Conservation (phyloP, 2,329 filamentous ascomycete species). For the Chaetomiaceae sp. region DNA sequence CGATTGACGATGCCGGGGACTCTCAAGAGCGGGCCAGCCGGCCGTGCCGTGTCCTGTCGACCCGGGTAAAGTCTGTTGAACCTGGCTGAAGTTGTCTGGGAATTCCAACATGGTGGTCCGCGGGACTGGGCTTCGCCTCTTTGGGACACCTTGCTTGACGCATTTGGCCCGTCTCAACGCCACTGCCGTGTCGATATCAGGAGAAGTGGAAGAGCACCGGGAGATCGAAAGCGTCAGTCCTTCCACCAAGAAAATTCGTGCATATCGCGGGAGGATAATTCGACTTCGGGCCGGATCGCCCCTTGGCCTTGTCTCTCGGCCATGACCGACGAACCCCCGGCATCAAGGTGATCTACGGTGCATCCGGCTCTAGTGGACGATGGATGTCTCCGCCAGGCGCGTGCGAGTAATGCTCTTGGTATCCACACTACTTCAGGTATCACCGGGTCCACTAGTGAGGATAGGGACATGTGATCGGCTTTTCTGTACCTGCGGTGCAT, state of each 20-base stretch:
- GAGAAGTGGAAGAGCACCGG: background rate
- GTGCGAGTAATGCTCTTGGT: background rate
- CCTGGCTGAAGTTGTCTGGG: conserved; percentile 22
- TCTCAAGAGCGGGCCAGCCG: conserved; percentile 9
- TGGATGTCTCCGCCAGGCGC: background rate
- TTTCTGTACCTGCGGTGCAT: background rate
- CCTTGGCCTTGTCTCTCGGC: conserved; percentile 13
- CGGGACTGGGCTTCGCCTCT: conserved; percentile 8
- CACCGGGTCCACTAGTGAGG: background rate
- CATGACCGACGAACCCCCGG: conserved; percentile 19
- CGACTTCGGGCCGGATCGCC: conserved; percentile 21
- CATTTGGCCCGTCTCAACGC: conserved; percentile 3
- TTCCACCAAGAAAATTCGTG: background rate
- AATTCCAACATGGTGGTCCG: conserved; percentile 24
- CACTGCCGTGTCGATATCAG: conserved; percentile 10
- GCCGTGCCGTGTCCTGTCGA: conserved; percentile 26
- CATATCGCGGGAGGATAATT: conserved; percentile 13
- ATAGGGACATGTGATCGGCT: background rate
- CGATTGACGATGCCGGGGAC: background rate
- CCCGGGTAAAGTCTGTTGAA: conserved; percentile 26
- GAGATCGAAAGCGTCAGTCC: background rate
- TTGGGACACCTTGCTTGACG: conserved; percentile 5
- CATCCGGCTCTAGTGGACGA: background rate
- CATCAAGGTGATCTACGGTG: conserved; percentile 11
- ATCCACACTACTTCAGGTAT: background rate